A percentile compares a stretch with the other conserved stretches of the same genome.
Evolutionary conservation across 2,329 filamentous ascomycete genomes (phyloP).

Genomic region (Parascedosporium putredinis): DNA sequence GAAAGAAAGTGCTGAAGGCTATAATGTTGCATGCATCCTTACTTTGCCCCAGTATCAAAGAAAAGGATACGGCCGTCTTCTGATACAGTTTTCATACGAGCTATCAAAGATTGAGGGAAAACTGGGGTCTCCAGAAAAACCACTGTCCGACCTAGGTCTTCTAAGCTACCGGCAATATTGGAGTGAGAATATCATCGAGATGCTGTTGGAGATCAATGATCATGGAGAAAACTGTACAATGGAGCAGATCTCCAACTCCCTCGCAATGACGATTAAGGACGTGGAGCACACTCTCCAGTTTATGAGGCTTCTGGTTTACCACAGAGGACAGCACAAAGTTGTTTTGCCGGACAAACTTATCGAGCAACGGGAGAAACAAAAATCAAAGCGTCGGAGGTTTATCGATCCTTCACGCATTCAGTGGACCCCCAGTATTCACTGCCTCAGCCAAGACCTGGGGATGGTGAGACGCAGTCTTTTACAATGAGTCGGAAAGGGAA

Average conservation of each 20-base stretch:
- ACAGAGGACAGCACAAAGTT: slow-evolving; percentile 93
- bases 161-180: slow-evolving; percentile 95
- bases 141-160: slow-evolving; percentile 83
- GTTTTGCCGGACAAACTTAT: slow-evolving; percentile 80
- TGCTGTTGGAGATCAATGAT: slow-evolving; percentile 65
- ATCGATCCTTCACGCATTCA: slow-evolving; percentile 73
- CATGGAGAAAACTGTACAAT: slow-evolving; percentile 67
- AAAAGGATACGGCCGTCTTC: slow-evolving; percentile 81
- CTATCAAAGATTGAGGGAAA: slow-evolving; percentile 92
- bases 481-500: not conserved
- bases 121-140: slow-evolving; percentile 92
- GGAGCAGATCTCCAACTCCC: slow-evolving; percentile 65
- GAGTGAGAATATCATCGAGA: slow-evolving; percentile 86
- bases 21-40: slow-evolving; percentile 96
- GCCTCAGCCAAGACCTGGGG: slow-evolving; percentile 89
- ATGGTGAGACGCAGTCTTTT: slow-evolving; percentile 58
- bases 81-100: slow-evolving; percentile 97
- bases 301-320: slow-evolving; percentile 89
- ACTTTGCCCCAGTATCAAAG: slow-evolving; percentile 94
- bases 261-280: slow-evolving; percentile 95
- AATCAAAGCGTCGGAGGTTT: slow-evolving; percentile 61
- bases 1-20: slow-evolving; percentile 91
- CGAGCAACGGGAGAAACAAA: slow-evolving; percentile 68
- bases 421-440: slow-evolving; percentile 94
- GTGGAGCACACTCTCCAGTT: slow-evolving; percentile 92